A percentile compares a stretch with the other conserved stretches of the same genome.
phyloP scores from a whole-genome alignment of 768 basidiomycete species.

The Nidula microcarpa region DNA sequence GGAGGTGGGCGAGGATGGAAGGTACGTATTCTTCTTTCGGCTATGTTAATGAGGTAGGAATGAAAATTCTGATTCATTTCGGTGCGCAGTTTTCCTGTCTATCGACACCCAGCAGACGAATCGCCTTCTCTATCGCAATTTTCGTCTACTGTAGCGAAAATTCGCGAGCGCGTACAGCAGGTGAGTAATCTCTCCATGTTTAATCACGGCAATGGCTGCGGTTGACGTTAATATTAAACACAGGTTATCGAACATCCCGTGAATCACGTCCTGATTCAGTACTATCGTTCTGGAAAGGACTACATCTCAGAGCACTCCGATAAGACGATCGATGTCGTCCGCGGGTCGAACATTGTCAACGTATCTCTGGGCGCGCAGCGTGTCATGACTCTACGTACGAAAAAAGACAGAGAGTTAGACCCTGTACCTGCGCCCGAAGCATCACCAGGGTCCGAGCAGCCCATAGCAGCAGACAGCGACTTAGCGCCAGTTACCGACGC shows the following conservation, averaged over 20 bases:
- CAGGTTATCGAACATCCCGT: slow-evolving; percentile 54
- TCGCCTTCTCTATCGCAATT: slow-evolving; percentile 67
- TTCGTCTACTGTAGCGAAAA: slow-evolving; percentile 62
- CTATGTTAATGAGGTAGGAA: neutral
- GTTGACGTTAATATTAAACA: too few relatives aligned
- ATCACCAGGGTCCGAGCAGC: neutral
- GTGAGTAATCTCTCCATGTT: slow-evolving; percentile 15
- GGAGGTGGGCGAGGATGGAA: slow-evolving; percentile 31
- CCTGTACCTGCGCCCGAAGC: slow-evolving; percentile 5
- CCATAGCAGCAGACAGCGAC: neutral
- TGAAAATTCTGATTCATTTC: neutral
- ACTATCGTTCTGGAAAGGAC: slow-evolving; percentile 75
- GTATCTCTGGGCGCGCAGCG: slow-evolving; percentile 79
- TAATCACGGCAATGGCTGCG: too few relatives aligned
- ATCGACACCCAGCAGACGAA: slow-evolving; percentile 80
- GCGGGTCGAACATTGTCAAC: slow-evolving; percentile 73
- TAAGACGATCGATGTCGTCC: slow-evolving; percentile 80
- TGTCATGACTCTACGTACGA: slow-evolving; percentile 69
- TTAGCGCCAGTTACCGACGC: neutral
- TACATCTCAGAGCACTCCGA: slow-evolving; percentile 87
- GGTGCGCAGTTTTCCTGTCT: slow-evolving; percentile 60
- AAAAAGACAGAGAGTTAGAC: slow-evolving; percentile 40
- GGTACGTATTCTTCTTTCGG: slow-evolving; percentile 15
- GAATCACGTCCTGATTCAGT: slow-evolving; percentile 82
- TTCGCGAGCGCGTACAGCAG: slow-evolving; percentile 60